These are phyloP conservation scores for Tetracladium marchalianum DNA, from an alignment of 495 filamentous ascomycete species.

Conservation along the genomic window DNA sequence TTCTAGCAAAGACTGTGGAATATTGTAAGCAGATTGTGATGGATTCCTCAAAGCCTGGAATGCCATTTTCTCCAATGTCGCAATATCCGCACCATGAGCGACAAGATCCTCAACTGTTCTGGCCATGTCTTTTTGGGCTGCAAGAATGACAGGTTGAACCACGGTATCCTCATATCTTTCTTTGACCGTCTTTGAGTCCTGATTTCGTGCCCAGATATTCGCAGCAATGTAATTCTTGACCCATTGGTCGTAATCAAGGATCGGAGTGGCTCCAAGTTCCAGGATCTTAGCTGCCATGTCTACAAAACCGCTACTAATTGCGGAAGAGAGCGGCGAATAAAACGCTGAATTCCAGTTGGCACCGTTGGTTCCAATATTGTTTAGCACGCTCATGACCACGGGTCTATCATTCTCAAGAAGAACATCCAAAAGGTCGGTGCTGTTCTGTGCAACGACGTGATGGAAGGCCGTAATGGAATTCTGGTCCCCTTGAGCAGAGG, in stretches of 20 bases:
- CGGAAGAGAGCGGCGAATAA: slow-evolving; percentile 32
- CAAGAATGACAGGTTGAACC: slow-evolving; percentile 51
- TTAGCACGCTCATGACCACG: slow-evolving; percentile 50
- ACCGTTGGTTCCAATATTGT: slow-evolving; percentile 37
- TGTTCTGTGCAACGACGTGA: slow-evolving; percentile 34
- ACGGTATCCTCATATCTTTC: slow-evolving; percentile 25
- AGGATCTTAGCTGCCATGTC: slow-evolving; percentile 33
- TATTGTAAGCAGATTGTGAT: slow-evolving; percentile 1
- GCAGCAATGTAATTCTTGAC: slow-evolving; percentile 26
- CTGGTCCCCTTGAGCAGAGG: slow-evolving; percentile 59
- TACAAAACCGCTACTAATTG: slow-evolving; percentile 28
- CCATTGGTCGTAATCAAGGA: slow-evolving; percentile 29
- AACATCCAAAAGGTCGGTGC: slow-evolving; percentile 43
- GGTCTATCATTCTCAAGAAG: slow-evolving; percentile 50
- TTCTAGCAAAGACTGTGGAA: slow-evolving; percentile 44
- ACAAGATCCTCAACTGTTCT: slow-evolving; percentile 45
- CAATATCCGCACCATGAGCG: slow-evolving; percentile 46
- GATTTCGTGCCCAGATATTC: slow-evolving; percentile 16
- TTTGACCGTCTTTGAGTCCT: slow-evolving; percentile 30
- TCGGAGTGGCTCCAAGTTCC: slow-evolving; percentile 30
- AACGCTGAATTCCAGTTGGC: slow-evolving; percentile 13
- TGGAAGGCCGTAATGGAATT: slow-evolving; percentile 50
- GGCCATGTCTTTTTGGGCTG: slow-evolving; percentile 39
- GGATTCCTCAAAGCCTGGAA: slow-evolving; percentile 21
- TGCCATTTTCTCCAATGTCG: slow-evolving; percentile 30